phyloP scores from a whole-genome alignment of 331 rosid species.

The Saraca asoca region DNA sequence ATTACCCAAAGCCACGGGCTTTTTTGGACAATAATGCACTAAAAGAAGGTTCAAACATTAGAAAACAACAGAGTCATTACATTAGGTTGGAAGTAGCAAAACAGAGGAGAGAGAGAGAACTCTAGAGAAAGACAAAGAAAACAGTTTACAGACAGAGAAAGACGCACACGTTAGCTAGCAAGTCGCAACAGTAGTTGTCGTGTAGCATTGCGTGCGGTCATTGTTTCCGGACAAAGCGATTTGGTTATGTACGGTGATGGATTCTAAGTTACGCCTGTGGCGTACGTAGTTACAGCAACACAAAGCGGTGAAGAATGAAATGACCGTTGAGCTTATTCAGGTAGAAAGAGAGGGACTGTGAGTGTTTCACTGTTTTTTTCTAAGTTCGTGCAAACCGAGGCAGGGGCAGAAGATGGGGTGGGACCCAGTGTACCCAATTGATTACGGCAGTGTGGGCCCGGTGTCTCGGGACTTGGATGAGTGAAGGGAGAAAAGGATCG shows the following conservation, averaged over 20 bases:
- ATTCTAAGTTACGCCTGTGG: constrained; percentile 34
- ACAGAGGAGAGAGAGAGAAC: not conserved
- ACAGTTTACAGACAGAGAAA: constrained; percentile 5
- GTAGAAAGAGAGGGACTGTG: too few species aligned
- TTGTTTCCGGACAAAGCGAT: constrained; percentile 9
- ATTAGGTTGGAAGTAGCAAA: constrained; percentile 34
- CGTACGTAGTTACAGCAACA: too few species aligned
- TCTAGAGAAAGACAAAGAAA: not conserved
- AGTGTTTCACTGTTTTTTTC: too few species aligned
- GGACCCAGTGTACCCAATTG: constrained; percentile 3
- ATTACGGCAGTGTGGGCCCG: constrained; percentile 32
- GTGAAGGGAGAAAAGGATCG: too few species aligned
- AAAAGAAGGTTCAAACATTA: not conserved
- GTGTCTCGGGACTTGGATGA: constrained; percentile 31
- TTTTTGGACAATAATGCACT: not conserved
- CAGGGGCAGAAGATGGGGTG: not conserved
- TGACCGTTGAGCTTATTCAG: constrained; percentile 32
- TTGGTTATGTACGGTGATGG: not conserved
- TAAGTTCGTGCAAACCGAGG: constrained; percentile 23
- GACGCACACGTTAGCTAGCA: constrained; percentile 57
- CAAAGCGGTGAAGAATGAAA: not conserved
- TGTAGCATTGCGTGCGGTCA: not conserved
- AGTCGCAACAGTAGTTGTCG: not conserved
- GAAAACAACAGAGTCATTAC: not conserved
- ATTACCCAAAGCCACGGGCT: not conserved